Percentiles rank a stretch among this genome's conserved stretches.
Conservation (phyloP, 2,329 filamentous ascomycete species). For the Fusarium pilosicola region DNA sequence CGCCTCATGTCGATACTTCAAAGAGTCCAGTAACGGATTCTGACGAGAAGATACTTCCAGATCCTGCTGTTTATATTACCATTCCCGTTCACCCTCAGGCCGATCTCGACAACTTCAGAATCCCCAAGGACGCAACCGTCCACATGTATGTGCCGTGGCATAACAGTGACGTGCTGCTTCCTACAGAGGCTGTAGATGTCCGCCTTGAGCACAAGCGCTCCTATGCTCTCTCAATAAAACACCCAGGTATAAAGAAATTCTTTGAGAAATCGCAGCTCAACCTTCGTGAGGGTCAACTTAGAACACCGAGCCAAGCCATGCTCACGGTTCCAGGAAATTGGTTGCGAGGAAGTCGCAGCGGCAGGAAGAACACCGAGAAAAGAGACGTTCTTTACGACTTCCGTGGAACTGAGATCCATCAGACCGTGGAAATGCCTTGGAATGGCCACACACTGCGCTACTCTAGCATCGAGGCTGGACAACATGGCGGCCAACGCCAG, state of each 20-base stretch:
- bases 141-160: conserved; percentile 43
- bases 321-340: conserved; percentile 23
- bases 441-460: conserved; percentile 59
- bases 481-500: conserved; percentile 61
- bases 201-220: conserved; percentile 54
- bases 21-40: conserved; percentile 27
- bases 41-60: background rate
- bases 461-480: conserved; percentile 62
- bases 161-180: conserved; percentile 58
- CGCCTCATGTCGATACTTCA: conserved; percentile 42
- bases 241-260: conserved; percentile 54
- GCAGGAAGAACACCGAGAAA: background rate
- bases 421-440: conserved; percentile 55
- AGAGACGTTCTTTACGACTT: conserved; percentile 52
- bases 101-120: conserved; percentile 42
- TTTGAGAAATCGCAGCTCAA: conserved; percentile 57
- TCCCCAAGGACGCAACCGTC: conserved; percentile 47
- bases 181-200: conserved; percentile 58
- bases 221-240: conserved; percentile 51
- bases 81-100: conserved; percentile 46
- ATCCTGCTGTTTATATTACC: conserved; percentile 44
- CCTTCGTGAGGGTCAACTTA: conserved; percentile 54
- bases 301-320: conserved; percentile 49
- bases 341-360: background rate
- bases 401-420: conserved; percentile 63